These are phyloP conservation scores for Raffaelea albimanens DNA, from an alignment of 2,329 filamentous ascomycete species.

Conservation along the genomic window DNA sequence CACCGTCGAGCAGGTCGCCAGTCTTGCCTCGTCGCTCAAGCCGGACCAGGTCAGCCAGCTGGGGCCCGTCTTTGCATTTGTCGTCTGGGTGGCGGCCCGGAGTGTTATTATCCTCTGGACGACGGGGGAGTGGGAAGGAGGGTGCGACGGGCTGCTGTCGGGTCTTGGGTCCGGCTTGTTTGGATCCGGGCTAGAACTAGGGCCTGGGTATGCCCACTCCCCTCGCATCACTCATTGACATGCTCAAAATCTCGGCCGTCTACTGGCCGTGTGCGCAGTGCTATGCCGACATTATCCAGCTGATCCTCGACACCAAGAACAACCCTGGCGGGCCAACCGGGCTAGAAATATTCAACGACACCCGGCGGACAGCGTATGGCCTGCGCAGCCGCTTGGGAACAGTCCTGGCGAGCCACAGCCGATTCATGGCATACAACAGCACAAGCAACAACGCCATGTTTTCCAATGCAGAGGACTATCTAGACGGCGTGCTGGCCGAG, in stretches of 20 bases:
- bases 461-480: neutral
- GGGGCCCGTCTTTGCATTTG: constrained; percentile 8
- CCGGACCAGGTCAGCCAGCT: constrained; percentile 3
- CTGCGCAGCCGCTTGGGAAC: neutral
- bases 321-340: constrained; percentile 5
- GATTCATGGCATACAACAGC: too few relatives aligned
- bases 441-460: neutral
- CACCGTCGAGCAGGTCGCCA: constrained; percentile 1
- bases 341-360: constrained; percentile 8
- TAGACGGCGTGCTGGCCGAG: constrained; percentile 1
- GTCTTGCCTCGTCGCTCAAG: neutral
- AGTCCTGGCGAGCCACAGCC: neutral
- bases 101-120: constrained; percentile 9
- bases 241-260: constrained; percentile 1
- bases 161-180: too few relatives aligned
- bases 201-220: neutral
- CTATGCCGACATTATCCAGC: constrained; percentile 10
- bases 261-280: constrained; percentile 9
- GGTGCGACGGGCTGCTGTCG: too few relatives aligned
- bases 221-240: constrained; percentile 1
- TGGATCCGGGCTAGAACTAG: too few relatives aligned
- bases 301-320: constrained; percentile 9
- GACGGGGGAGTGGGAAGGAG: neutral
- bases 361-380: constrained; percentile 6
- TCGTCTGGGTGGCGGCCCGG: constrained; percentile 9